A percentile compares a stretch with the other conserved stretches of the same genome.
These are phyloP conservation scores for Cercis canadensis DNA, from an alignment of 306 rosid species.

Conservation along the genomic window DNA sequence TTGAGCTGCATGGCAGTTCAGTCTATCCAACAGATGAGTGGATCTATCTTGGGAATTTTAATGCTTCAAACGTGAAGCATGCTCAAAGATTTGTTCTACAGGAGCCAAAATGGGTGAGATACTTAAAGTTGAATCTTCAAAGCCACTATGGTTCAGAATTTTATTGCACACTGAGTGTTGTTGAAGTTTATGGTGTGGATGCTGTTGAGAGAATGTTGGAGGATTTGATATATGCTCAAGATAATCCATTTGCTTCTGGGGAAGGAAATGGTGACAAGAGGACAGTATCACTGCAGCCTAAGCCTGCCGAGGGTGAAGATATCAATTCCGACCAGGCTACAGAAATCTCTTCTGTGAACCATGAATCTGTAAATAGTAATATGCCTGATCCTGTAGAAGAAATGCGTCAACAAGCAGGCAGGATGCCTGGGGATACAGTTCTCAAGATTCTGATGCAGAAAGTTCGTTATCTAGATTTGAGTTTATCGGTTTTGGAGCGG, in stretches of 20 bases:
- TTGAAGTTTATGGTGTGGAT: constrained; percentile 91
- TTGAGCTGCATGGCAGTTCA: constrained; percentile 83
- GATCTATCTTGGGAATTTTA: constrained; percentile 81
- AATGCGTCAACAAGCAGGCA: constrained; percentile 73
- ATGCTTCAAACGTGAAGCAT: constrained; percentile 83
- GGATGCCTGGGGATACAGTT: constrained; percentile 98
- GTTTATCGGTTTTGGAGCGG: constrained; percentile 84
- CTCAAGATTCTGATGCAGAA: constrained; percentile 95
- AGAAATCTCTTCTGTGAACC: constrained; percentile 51
- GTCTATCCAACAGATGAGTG: constrained; percentile 88
- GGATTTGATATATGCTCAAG: constrained; percentile 77
- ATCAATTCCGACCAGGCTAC: constrained; percentile 44
- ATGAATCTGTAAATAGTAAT: constrained; percentile 51
- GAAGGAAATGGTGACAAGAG: constrained; percentile 61
- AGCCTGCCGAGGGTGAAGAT: constrained; percentile 54
- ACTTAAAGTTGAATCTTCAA: constrained; percentile 80
- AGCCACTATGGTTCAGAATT: constrained; percentile 91
- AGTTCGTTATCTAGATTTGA: constrained; percentile 81
- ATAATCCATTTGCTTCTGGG: constrained; percentile 45
- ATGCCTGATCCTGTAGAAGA: constrained; percentile 78
- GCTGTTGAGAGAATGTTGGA: constrained; percentile 97
- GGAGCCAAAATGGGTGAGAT: constrained; percentile 98
- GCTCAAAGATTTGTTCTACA: constrained; percentile 71
- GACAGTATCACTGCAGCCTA: constrained; percentile 44
- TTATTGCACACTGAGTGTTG: constrained; percentile 83